Evolutionary conservation across 257 asterid genomes (phyloP).

Genomic region (Penstemon newberryi): DNA sequence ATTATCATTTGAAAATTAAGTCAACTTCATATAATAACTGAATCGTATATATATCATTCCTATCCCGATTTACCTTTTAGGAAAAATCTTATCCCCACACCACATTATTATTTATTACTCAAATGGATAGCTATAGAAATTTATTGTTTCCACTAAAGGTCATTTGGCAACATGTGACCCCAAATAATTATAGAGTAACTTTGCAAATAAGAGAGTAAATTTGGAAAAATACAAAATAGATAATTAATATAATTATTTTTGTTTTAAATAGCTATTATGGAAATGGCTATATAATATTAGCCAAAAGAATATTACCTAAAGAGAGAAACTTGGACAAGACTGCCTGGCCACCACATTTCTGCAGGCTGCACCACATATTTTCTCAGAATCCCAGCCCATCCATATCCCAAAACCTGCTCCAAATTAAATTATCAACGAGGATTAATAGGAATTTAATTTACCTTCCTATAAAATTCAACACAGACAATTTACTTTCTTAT

Average conservation of each 20-base stretch:
- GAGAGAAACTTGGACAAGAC: constrained; percentile 93
- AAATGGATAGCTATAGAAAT: background rate
- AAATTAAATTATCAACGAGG: background rate
- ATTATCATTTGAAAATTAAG: background rate
- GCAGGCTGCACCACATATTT: constrained; percentile 90
- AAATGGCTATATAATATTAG: no score
- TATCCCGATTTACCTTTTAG: background rate
- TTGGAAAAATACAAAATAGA: no score
- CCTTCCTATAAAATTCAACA: no score
- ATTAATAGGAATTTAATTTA: background rate
- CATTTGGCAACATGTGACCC: background rate
- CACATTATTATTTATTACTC: background rate
- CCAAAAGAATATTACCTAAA: constrained; percentile 50
- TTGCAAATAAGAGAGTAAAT: background rate
- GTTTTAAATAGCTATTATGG: no score
- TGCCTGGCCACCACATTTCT: constrained; percentile 99
- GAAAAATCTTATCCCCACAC: background rate
- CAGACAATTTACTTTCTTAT: no score
- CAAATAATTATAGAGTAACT: background rate
- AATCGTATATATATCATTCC: background rate
- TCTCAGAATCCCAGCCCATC: constrained; percentile 99
- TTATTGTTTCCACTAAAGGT: background rate
- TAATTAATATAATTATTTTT: no score
- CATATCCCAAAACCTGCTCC: constrained; percentile 84
- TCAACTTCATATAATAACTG: background rate